Evolutionary conservation across 106 monocot genomes (phyloP).

Genomic region (Phalaenopsis equestris): DNA sequence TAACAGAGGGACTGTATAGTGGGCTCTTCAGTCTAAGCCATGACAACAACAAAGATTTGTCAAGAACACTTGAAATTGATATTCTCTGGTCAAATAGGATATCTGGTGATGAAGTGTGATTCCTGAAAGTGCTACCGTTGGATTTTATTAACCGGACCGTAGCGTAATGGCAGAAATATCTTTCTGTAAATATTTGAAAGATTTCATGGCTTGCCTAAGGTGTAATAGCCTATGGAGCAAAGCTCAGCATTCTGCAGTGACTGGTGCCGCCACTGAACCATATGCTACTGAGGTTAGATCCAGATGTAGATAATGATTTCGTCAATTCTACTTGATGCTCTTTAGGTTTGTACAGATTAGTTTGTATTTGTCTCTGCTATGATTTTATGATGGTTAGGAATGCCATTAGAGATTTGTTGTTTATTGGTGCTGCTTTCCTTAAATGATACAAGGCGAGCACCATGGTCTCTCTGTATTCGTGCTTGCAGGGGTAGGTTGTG

Average conservation of each 20-base stretch:
- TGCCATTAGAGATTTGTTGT: background rate
- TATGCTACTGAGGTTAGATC: background rate
- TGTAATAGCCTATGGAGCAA: background rate
- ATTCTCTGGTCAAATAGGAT: conserved; percentile 75
- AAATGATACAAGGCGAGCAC: background rate
- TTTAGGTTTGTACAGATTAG: conserved; percentile 2
- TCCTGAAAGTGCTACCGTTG: no score
- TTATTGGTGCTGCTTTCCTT: background rate
- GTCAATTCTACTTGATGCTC: background rate
- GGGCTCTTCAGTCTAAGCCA: conserved; percentile 73
- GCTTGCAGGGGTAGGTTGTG: background rate
- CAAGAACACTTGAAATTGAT: conserved; percentile 73
- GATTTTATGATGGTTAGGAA: background rate
- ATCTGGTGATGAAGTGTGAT: conserved; percentile 28
- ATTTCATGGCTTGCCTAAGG: background rate
- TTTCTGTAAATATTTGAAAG: background rate
- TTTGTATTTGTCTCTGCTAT: conserved; percentile 1
- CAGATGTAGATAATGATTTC: background rate
- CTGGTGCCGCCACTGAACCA: background rate
- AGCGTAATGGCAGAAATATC: background rate
- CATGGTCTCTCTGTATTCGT: background rate
- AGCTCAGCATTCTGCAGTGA: background rate
- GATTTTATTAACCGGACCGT: background rate
- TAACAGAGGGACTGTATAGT: conserved; percentile 71
- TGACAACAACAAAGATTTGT: conserved; percentile 55